These are phyloP conservation scores for Syzygium syzygioides DNA, from an alignment of 441 rosid species.

Conservation along the genomic window DNA sequence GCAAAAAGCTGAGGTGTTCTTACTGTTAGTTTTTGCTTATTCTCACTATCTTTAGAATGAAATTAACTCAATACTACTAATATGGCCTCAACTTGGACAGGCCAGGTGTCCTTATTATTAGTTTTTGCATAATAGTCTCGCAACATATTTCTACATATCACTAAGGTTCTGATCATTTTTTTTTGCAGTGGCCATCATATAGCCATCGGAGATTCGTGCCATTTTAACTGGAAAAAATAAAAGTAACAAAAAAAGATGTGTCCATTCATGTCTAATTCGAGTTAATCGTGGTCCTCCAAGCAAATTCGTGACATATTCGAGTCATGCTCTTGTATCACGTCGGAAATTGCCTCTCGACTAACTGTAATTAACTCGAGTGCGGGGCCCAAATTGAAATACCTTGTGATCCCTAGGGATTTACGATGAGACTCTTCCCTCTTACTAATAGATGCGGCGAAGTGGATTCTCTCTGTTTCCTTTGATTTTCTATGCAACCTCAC, in stretches of 20 bases:
- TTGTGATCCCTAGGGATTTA: slow-evolving; percentile 31
- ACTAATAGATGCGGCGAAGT: slow-evolving; percentile 41
- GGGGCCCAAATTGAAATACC: background rate
- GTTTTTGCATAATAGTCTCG: background rate
- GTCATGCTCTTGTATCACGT: background rate
- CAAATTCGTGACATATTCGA: background rate
- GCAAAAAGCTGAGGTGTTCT: background rate
- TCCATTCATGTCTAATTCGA: background rate
- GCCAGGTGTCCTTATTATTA: background rate
- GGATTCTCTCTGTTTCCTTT: slow-evolving; percentile 18
- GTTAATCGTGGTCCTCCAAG: background rate
- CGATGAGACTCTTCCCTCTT: slow-evolving; percentile 13
- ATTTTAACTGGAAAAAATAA: background rate
- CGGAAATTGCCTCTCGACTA: background rate
- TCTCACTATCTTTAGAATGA: background rate
- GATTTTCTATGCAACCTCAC: slow-evolving; percentile 18
- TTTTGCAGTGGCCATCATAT: background rate
- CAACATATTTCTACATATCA: background rate
- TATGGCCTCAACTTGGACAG: background rate
- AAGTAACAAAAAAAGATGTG: background rate
- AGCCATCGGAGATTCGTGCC: background rate
- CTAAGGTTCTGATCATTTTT: background rate
- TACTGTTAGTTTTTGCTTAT: background rate
- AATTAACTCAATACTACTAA: background rate
- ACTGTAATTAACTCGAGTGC: background rate